Evolutionary conservation across 2,329 filamentous ascomycete genomes (phyloP).

Genomic region (Chalara sp.): DNA sequence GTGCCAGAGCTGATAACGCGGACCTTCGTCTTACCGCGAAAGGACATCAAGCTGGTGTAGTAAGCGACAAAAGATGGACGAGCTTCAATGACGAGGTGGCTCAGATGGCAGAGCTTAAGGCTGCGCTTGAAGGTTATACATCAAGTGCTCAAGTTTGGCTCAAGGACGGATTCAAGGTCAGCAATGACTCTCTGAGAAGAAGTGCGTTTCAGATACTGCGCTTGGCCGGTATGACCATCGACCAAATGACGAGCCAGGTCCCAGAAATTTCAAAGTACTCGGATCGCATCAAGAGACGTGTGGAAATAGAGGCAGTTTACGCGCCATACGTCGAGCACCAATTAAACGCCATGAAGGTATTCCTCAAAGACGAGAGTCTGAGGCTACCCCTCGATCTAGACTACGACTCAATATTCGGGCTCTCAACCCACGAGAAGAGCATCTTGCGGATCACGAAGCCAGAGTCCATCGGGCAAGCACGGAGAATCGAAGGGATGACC

Average conservation of each 20-base stretch:
- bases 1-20: constrained; percentile 86
- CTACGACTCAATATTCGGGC: constrained; percentile 64
- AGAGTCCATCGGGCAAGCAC: constrained; percentile 82
- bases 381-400: constrained; percentile 67
- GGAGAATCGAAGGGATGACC: constrained; percentile 75
- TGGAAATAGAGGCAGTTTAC: constrained; percentile 78
- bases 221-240: constrained; percentile 51
- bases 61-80: constrained; percentile 73
- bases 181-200: constrained; percentile 58
- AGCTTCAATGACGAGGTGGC: constrained; percentile 57
- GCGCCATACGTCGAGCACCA: constrained; percentile 80
- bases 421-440: constrained; percentile 74
- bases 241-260: constrained; percentile 50
- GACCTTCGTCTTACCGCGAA: constrained; percentile 77
- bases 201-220: constrained; percentile 76
- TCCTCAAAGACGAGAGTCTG: constrained; percentile 71
- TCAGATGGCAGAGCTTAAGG: constrained; percentile 61
- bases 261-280: constrained; percentile 49
- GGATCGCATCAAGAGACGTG: constrained; percentile 55
- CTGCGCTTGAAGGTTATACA: constrained; percentile 49
- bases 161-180: constrained; percentile 60
- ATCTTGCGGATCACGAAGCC: constrained; percentile 65
- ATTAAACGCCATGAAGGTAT: constrained; percentile 54
- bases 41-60: constrained; percentile 69
- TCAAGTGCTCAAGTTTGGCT: constrained; percentile 62